A percentile compares a stretch with the other conserved stretches of the same genome.
These are phyloP conservation scores for Aspergillus heteromorphus DNA, from an alignment of 495 filamentous ascomycete species.

Conservation along the genomic window DNA sequence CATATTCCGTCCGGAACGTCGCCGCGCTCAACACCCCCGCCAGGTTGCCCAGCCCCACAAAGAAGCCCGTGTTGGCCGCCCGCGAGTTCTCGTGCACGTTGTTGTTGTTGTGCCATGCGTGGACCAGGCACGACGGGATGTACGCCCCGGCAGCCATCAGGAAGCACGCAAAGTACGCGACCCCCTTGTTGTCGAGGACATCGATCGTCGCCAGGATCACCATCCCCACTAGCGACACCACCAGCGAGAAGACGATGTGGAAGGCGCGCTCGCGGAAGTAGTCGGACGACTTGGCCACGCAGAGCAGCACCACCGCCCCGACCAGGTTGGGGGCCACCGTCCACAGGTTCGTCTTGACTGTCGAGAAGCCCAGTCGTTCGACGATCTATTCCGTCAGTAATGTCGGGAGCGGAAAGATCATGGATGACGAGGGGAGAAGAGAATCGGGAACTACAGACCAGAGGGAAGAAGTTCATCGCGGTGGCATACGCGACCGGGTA, in stretches of 20 bases:
- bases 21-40: slow-evolving; percentile 67
- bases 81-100: slow-evolving; percentile 58
- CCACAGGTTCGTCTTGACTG: slow-evolving; percentile 64
- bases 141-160: slow-evolving; percentile 62
- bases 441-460: slow-evolving; percentile 15
- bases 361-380: slow-evolving; percentile 49
- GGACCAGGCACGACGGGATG: slow-evolving; percentile 36
- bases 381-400: slow-evolving; percentile 43
- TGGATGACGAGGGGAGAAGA: too few relatives aligned
- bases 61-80: slow-evolving; percentile 35
- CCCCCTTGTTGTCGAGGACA: slow-evolving; percentile 47
- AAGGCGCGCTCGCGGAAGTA: slow-evolving; percentile 56
- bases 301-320: slow-evolving; percentile 58
- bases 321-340: slow-evolving; percentile 63
- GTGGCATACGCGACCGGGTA: slow-evolving; percentile 33
- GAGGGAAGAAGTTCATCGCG: slow-evolving; percentile 31
- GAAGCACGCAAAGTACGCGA: slow-evolving; percentile 68
- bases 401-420: too few relatives aligned
- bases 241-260: slow-evolving; percentile 60
- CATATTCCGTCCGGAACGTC: slow-evolving; percentile 62
- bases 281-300: slow-evolving; percentile 60
- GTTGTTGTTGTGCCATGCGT: slow-evolving; percentile 68
- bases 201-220: slow-evolving; percentile 62
- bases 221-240: slow-evolving; percentile 63
- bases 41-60: slow-evolving; percentile 62